Evolutionary conservation across 2,329 filamentous ascomycete genomes (phyloP).

Genomic region (Paecilomyces fulvus): DNA sequence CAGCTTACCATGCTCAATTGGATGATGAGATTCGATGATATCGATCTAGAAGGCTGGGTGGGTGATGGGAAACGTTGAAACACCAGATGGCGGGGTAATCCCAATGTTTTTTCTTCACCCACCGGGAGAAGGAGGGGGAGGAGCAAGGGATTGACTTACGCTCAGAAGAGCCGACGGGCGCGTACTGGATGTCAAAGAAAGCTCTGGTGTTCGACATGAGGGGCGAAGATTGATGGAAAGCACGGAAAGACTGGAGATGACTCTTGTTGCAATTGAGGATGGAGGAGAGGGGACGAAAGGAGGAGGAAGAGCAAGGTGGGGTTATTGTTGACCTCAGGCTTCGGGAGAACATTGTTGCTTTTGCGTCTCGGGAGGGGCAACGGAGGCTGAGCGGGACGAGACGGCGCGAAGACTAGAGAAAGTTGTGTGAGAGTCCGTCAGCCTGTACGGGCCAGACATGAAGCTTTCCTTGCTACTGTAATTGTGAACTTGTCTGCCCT

Average conservation of each 20-base stretch:
- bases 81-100: slow-evolving; percentile 5
- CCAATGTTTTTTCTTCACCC: background rate
- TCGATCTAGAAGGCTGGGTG: slow-evolving; percentile 1
- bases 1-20: slow-evolving; percentile 13
- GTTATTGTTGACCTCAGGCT: slow-evolving; percentile 31
- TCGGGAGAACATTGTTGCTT: slow-evolving; percentile 34
- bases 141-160: slow-evolving; percentile 16
- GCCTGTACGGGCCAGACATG: slow-evolving; percentile 1
- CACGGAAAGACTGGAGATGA: slow-evolving; percentile 28
- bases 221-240: slow-evolving; percentile 57
- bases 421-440: background rate
- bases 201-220: slow-evolving; percentile 64
- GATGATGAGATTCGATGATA: slow-evolving; percentile 5
- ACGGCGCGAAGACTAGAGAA: slow-evolving; percentile 1
- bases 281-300: slow-evolving; percentile 26
- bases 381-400: slow-evolving; percentile 5
- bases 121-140: slow-evolving; percentile 8
- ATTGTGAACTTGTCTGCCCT: too few relatives aligned
- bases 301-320: slow-evolving; percentile 35
- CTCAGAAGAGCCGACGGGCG: slow-evolving; percentile 27
- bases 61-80: background rate
- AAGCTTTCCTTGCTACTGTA: too few relatives aligned
- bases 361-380: slow-evolving; percentile 21
- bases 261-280: slow-evolving; percentile 27
- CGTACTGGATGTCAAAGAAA: slow-evolving; percentile 65